Evolutionary conservation across 2,329 filamentous ascomycete species (phyloP), one percentile per base, ranked within the genome.

Genomic region (Simplicillium aogashimaense): DNA sequence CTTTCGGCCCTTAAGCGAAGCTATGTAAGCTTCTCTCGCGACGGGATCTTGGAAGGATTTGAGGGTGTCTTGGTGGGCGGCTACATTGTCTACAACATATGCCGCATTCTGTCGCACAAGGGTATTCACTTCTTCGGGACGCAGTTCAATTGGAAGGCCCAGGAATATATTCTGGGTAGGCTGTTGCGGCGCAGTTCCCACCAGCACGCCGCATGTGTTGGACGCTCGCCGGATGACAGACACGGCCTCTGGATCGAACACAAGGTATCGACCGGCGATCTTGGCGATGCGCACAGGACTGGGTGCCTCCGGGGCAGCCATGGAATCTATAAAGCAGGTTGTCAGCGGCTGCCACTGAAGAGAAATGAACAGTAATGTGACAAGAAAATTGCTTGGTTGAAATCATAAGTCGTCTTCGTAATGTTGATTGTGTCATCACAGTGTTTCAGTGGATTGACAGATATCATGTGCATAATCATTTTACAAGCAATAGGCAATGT

Each of bases 131-230:
- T 98, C 92, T 64, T 97, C 92, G 2, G 86, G 82, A 67, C 92
- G 86, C 35, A 98, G 70, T 66, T 95, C 84, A 18, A 97, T 66
- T 3, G 92, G 92, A 37, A 97, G 66, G 35, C 89, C 86, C 43
- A 90, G 75, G 57, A 97, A 97, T 43, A 95, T 76, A 64, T 95
- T 97, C 63, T 98, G 92, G 51, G 94, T 90, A 6, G 89, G 88
- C 42, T 87, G 82, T 62, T 97, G 89, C 2, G 92, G 90, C 25
- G 95, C 78, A 7, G 86, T 89, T 42, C 92, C 92, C 44, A 86
- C 81, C 41, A 95, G 72, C 28, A 92, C 83, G 47, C 88, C 88
- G 54, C 84, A 89, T 52, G 95, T 87, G 58, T 86, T 81, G 65
- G 95, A 76, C 52, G 78, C 70, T 46, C 85, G 79, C 49, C 92